phyloP scores from a whole-genome alignment of 192 early-diverging fungal genomes.

The Backusella tarrabulga region DNA sequence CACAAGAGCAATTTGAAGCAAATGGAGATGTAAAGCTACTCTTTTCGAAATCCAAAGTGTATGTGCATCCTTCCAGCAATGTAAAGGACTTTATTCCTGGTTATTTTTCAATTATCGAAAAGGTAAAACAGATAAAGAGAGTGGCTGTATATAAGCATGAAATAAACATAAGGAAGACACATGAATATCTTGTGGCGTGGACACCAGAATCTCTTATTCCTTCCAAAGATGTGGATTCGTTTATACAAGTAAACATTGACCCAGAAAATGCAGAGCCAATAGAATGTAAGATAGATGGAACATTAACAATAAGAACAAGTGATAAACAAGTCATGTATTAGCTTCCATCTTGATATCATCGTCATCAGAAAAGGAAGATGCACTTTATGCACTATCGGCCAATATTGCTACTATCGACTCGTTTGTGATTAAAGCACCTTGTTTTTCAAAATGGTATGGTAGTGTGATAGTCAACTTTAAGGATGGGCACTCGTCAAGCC shows the following conservation, averaged over 20 bases:
- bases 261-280: conserved; percentile 37
- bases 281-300: not conserved
- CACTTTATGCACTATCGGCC: conserved; percentile 62
- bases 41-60: conserved; percentile 71
- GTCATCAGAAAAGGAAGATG: conserved; percentile 20
- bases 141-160: not conserved
- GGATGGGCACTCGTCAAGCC: conserved; percentile 59
- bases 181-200: conserved; percentile 67
- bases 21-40: conserved; percentile 39
- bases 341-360: conserved; percentile 14
- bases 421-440: conserved; percentile 63
- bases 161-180: conserved; percentile 13
- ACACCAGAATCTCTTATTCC: conserved; percentile 66
- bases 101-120: conserved; percentile 63
- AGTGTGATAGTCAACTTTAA: conserved; percentile 63
- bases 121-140: conserved; percentile 28
- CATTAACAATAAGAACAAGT: not conserved
- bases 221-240: conserved; percentile 57
- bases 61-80: conserved; percentile 62
- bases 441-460: conserved; percentile 67
- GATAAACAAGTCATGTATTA: not conserved
- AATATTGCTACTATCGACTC: conserved; percentile 58
- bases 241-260: conserved; percentile 58
- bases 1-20: not conserved
- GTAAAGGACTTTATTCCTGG: conserved; percentile 64